A percentile compares a stretch with the other conserved stretches of the same genome.
Evolutionary conservation across 1,284 basidiomycete species (phyloP).

Genomic region (Ganoderma boninense): DNA sequence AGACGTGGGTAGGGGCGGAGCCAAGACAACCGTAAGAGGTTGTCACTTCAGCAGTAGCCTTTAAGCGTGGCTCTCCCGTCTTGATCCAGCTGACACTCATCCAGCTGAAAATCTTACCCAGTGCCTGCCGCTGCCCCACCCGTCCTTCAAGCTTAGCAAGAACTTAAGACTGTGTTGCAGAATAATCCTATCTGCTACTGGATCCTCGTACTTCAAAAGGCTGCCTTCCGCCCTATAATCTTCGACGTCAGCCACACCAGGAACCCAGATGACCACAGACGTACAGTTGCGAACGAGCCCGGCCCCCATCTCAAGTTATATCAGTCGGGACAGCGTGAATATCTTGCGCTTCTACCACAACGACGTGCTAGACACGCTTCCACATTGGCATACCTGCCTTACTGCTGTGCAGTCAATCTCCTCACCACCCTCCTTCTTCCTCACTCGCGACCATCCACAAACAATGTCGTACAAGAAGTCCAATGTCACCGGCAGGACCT

Average conservation of each 20-base stretch:
- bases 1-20: background rate
- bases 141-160: background rate
- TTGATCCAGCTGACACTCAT: background rate
- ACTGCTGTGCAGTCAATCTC: background rate
- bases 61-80: background rate
- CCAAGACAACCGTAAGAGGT: background rate
- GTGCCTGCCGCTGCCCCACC: background rate
- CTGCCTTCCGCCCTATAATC: background rate
- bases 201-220: background rate
- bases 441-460: background rate
- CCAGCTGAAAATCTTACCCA: background rate
- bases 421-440: background rate
- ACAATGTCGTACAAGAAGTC: slow-evolving; percentile 6
- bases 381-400: background rate
- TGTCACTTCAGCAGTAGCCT: background rate
- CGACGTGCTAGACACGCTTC: background rate
- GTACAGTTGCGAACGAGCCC: background rate
- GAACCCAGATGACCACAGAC: background rate
- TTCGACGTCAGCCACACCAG: background rate
- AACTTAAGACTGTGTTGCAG: background rate
- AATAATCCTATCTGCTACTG: background rate
- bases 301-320: background rate
- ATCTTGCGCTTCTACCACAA: background rate
- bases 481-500: slow-evolving; percentile 7
- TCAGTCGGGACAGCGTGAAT: background rate